Conservation (phyloP, 2,329 filamentous ascomycete species). For the Paracoccidioides brasiliensis region DNA sequence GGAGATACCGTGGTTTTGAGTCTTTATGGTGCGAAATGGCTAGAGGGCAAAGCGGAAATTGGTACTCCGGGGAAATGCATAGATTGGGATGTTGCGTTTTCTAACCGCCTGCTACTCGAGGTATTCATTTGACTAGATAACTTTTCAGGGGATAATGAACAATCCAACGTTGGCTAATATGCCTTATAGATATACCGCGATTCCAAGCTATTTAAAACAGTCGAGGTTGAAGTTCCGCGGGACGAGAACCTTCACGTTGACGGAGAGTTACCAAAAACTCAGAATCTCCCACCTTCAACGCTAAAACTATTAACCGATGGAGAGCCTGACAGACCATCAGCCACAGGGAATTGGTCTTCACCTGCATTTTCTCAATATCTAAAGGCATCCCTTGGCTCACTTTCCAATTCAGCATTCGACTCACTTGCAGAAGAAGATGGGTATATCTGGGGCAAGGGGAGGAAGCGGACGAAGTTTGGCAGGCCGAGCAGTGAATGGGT, state of each 20-base stretch:
- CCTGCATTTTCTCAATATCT: slow-evolving; percentile 67
- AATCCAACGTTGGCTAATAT: not conserved
- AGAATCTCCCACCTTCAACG: slow-evolving; percentile 16
- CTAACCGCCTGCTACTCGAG: slow-evolving; percentile 24
- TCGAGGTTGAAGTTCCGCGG: slow-evolving; percentile 22
- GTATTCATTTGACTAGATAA: slow-evolving; percentile 14
- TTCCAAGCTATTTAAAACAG: slow-evolving; percentile 2
- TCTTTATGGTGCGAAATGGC: slow-evolving; percentile 56
- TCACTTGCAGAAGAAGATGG: slow-evolving; percentile 56
- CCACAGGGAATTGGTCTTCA: slow-evolving; percentile 52
- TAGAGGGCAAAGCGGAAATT: slow-evolving; percentile 21
- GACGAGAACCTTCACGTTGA: slow-evolving; percentile 14
- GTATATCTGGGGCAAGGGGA: slow-evolving; percentile 45
- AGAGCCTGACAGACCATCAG: slow-evolving; percentile 2
- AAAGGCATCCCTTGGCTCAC: slow-evolving; percentile 54
- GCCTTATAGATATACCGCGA: slow-evolving; percentile 30
- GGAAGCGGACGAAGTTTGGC: slow-evolving; percentile 58
- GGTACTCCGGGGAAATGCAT: slow-evolving; percentile 45
- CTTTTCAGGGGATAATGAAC: too few species aligned
- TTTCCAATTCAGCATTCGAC: slow-evolving; percentile 52
- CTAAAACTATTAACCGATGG: slow-evolving; percentile 13
- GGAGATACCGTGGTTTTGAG: slow-evolving; percentile 62
- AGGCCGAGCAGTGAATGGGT: slow-evolving; percentile 58
- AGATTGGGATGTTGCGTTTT: slow-evolving; percentile 44
- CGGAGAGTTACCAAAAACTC: slow-evolving; percentile 36